Evolutionary conservation across 176 grass and related monocot species (phyloP).

Genomic region (Typha latifolia): DNA sequence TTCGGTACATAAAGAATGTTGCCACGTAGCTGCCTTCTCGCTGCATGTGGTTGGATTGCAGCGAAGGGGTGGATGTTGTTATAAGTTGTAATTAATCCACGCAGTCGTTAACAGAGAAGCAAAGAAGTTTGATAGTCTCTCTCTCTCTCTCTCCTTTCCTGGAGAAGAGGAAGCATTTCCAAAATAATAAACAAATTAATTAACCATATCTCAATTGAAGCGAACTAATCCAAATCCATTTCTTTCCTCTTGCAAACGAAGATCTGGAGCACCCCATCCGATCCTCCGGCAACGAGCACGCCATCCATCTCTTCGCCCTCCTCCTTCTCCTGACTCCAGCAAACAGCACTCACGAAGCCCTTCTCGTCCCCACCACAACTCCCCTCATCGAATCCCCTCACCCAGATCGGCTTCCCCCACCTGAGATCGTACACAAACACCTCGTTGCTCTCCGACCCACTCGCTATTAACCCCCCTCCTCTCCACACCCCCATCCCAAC

Average conservation of each 20-base stretch:
- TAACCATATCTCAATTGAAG: too few relatives aligned
- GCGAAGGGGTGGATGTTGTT: too few relatives aligned
- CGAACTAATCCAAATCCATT: neutral
- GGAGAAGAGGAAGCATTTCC: neutral
- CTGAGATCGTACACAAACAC: conserved; percentile 92
- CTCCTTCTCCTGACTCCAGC: conserved; percentile 36
- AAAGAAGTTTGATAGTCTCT: too few relatives aligned
- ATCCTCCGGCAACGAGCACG: conserved; percentile 48
- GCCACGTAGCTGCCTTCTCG: too few relatives aligned
- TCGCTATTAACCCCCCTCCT: conserved; percentile 41
- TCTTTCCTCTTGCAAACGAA: conserved; percentile 40
- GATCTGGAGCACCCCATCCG: conserved; percentile 48
- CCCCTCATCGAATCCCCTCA: conserved; percentile 26
- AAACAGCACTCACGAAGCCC: conserved; percentile 54
- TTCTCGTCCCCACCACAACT: neutral
- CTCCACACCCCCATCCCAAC: conserved; percentile 89
- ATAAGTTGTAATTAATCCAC: too few relatives aligned
- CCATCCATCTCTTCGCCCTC: conserved; percentile 6
- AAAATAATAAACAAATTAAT: too few relatives aligned
- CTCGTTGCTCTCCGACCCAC: conserved; percentile 76
- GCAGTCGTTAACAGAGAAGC: too few relatives aligned
- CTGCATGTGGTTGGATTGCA: too few relatives aligned
- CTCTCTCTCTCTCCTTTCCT: neutral
- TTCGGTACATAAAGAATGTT: too few relatives aligned
- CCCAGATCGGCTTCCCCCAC: conserved; percentile 77